A percentile compares a stretch with the other conserved stretches of the same genome.
These are phyloP conservation scores for Pseudoturritis turrita DNA, from an alignment of 345 rosid genomes.

Conservation along the genomic window DNA sequence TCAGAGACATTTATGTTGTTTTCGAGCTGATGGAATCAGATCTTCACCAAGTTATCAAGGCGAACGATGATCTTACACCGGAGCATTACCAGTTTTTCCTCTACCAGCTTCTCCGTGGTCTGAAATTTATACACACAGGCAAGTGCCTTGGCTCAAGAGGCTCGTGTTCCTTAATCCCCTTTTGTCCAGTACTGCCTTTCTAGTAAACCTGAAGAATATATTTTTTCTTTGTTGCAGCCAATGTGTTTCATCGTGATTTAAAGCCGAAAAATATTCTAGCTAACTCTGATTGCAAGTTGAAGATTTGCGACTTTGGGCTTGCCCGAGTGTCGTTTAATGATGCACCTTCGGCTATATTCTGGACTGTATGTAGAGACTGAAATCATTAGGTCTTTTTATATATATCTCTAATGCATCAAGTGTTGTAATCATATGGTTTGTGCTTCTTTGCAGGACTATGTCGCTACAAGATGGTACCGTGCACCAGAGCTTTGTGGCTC, in stretches of 20 bases:
- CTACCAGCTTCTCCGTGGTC: slow-evolving; percentile 97
- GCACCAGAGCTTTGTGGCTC: slow-evolving; percentile 99
- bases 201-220: background rate
- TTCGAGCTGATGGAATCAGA: slow-evolving; percentile 99
- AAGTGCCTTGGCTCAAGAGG: slow-evolving; percentile 21
- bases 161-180: background rate
- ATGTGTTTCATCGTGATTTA: slow-evolving; percentile 96
- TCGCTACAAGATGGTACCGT: slow-evolving; percentile 98
- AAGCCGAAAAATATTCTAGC: slow-evolving; percentile 99
- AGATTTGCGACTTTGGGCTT: slow-evolving; percentile 99
- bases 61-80: slow-evolving; percentile 93
- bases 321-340: slow-evolving; percentile 96
- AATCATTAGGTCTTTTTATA: slow-evolving; percentile 2
- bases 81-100: slow-evolving; percentile 96
- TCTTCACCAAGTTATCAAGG: slow-evolving; percentile 96
- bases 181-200: background rate
- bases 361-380: slow-evolving; percentile 74
- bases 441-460: slow-evolving; percentile 71
- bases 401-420: background rate
- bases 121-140: slow-evolving; percentile 91
- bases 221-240: slow-evolving; percentile 49
- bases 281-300: slow-evolving; percentile 95
- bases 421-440: background rate
- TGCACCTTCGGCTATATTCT: slow-evolving; percentile 95
- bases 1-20: slow-evolving; percentile 91